Base-by-base conservation (phyloP, 768 basidiomycete genomes). In the Russula olivacea region DNA sequence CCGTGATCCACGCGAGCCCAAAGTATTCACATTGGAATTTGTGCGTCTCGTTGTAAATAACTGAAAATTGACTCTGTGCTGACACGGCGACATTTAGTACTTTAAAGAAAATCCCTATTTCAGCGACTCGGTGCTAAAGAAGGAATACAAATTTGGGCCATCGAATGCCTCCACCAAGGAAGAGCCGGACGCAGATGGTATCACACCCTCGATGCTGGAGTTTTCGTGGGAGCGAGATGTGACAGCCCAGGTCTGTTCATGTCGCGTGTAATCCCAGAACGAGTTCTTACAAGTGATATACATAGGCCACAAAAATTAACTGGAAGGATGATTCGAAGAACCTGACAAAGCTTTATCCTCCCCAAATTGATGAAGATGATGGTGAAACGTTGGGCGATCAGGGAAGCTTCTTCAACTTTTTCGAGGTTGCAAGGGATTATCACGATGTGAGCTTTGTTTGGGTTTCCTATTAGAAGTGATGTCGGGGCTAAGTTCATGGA, bases 101-200 rank as follows among this genome's bases (percentile, higher is more conserved):
- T 93, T 93, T 80, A 90, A 88, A 73, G 81, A 91, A 71, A 93
- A 93, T 76, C 89, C 89, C 23, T 90, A 83, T 77, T 93, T 93
- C 77, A 77, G 78, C 23, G 84, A 93, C 74, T 76, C 77, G 51
- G 81, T 91, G 43, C 73, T 93, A 71, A 90, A 84, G 74, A 93
- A 93, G 76, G 88, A 88, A 72, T 93, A 83, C 79, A 89, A 86
- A 72, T 88, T 83, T 71, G 73, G 80, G 14, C 79, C 84, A 23
- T 79, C 83, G 3, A 76, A 82, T 45, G 77, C 77, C 25, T 79
- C 81, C 57, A 76, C 78, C 30, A 72, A 75, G 40, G 86, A 90
- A 55, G 78, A 76, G 71, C 77, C 86, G 1, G 88, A 89, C 71
- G 84, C 76, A 68, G 80, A 93, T 71, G 91, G 91, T 21, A 80